Conservation (phyloP, 1,284 basidiomycete species). For the Mycena sp. region DNA sequence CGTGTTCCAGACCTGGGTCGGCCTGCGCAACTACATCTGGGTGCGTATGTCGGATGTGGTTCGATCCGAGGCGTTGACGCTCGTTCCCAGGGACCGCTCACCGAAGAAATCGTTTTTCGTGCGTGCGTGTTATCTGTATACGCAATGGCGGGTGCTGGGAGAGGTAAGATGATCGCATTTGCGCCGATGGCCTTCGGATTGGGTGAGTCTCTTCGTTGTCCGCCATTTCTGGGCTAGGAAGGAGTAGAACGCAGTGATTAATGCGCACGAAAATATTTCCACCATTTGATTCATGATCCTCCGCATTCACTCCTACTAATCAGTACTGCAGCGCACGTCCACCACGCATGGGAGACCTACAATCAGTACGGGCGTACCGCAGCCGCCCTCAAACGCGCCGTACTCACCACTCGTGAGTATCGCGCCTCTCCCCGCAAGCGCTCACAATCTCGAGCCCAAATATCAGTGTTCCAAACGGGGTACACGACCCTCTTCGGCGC, state of each 20-base stretch:
- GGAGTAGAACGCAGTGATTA: too few species aligned
- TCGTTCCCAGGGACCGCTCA: constrained; percentile 78
- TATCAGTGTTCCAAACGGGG: constrained; percentile 81
- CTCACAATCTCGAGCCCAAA: neutral
- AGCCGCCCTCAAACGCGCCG: constrained; percentile 69
- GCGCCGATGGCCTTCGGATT: constrained; percentile 91
- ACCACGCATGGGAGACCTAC: constrained; percentile 91
- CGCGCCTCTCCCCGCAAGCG: neutral
- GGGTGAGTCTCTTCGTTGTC: constrained; percentile 58
- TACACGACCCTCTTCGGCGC: constrained; percentile 96
- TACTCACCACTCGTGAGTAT: constrained; percentile 67
- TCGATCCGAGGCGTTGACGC: constrained; percentile 3
- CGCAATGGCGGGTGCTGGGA: constrained; percentile 69
- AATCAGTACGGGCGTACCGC: constrained; percentile 72
- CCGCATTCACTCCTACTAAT: neutral
- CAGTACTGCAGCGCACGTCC: constrained; percentile 77
- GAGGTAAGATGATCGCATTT: constrained; percentile 73
- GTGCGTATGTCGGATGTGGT: constrained; percentile 55
- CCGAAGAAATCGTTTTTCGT: constrained; percentile 94
- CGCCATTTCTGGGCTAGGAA: too few species aligned
- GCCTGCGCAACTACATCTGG: constrained; percentile 81
- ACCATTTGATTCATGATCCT: too few species aligned
- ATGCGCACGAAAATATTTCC: too few species aligned
- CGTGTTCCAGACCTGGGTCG: constrained; percentile 61
- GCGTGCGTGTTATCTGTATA: constrained; percentile 84